Evolutionary conservation across 1,284 basidiomycete genomes (phyloP), one percentile per base, ranked within the genome.

Genomic region (Irpex sp.): DNA sequence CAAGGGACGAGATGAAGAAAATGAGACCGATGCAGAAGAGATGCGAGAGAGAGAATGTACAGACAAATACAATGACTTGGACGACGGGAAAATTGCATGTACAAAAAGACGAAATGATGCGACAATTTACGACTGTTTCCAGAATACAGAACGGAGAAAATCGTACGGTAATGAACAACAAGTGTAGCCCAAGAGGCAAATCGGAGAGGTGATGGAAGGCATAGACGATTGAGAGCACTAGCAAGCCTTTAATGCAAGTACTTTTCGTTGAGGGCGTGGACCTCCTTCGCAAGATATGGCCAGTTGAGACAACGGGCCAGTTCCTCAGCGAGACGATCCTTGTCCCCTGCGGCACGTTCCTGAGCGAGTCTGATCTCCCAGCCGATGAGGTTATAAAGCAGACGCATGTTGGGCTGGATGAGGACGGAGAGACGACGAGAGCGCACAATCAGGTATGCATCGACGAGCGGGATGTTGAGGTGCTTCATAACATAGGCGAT

Each of bases 401-500:
- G 81, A 51, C 94, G 84, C 84, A 97, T 90, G 70, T 97, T 97
- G 15, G 95, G 95, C 78, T 98, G 95, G 68, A 97, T 97, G 65
- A 95, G 81, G 58, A 95, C 89, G 13, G 89, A 92, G 57, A 95
- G 80, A 46, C 93, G 79, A 46, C 93, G 83, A 63, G 91, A 93
- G 61, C 94, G 88, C 47, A 95, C 93, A 66, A 95, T 86, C 67
- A 98, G 82, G 77, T 98, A 98, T 26, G 95, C 93, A 71, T 96
- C 94, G 66, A 96, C 93, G 60, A 98, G 86, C 50, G 91, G 89
- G 59, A 97, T 80, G 50, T 84, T 81, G n/a, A 95, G 85, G 72
- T 96, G 88, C 72, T 95, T 93, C 95, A 98, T 98, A 70, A 97
- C 91, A 76, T 98, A 98, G 7, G 96, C 97, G 71, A 99, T 96